Percentiles rank a stretch among this genome's conserved stretches.
Conservation (phyloP, 1,284 basidiomycete species). For the Agroathelia rolfsii region DNA sequence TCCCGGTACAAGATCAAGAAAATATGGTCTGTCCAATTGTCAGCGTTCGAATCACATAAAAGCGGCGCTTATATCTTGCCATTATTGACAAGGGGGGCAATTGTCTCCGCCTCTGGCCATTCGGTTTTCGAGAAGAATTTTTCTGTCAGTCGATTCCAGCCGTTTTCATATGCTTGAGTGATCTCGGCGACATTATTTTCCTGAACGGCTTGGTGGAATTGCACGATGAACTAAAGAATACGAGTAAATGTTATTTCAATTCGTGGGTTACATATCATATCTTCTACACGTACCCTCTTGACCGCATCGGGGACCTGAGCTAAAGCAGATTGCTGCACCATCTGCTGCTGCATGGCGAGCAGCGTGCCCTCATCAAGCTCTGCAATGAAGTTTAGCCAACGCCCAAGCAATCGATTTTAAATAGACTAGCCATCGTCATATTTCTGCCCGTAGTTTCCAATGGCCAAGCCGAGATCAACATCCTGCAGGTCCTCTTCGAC, state of each 20-base stretch:
- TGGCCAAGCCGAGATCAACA: conserved; percentile 60
- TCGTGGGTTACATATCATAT: background rate
- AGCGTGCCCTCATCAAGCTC: conserved; percentile 58
- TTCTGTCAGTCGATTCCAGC: conserved; percentile 94
- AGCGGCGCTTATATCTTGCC: conserved; percentile 47
- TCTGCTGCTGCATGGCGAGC: conserved; percentile 65
- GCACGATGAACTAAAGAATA: conserved; percentile 68
- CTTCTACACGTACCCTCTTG: conserved; percentile 63
- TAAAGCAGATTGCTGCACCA: conserved; percentile 71
- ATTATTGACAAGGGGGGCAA: conserved; percentile 89
- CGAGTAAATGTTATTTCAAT: conserved; percentile 2
- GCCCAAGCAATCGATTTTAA: conserved; percentile 7
- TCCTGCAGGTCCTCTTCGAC: conserved; percentile 68
- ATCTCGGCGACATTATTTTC: conserved; percentile 86
- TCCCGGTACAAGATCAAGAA: conserved; percentile 96
- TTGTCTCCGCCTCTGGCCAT: conserved; percentile 96
- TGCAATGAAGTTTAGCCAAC: conserved; percentile 30
- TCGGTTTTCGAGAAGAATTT: conserved; percentile 92
- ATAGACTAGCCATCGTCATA: conserved; percentile 57
- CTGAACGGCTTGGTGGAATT: conserved; percentile 82
- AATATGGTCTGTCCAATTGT: conserved; percentile 58
- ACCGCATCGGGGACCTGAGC: conserved; percentile 73
- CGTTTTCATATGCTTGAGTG: conserved; percentile 86
- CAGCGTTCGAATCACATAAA: conserved; percentile 3
- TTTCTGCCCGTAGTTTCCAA: conserved; percentile 59